Conservation (phyloP, 768 basidiomycete species). For the Leccinum fibrillosum region DNA sequence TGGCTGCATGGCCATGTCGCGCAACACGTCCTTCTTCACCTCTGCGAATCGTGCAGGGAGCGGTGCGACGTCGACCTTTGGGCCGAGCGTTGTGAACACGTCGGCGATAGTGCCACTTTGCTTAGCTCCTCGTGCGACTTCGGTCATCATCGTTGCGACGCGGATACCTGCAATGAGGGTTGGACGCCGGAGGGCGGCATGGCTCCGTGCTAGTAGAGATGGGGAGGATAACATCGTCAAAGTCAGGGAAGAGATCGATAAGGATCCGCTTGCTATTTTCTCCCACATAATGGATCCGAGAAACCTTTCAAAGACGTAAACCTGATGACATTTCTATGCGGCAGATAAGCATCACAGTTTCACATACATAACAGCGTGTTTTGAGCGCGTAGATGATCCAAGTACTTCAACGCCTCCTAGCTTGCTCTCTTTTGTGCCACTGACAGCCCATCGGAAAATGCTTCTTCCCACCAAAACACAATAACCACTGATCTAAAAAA, state of each 20-base stretch:
- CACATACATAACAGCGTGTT: no score
- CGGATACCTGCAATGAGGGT: not conserved
- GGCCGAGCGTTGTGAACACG: conserved; percentile 44
- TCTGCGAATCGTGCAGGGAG: conserved; percentile 57
- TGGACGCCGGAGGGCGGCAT: not conserved
- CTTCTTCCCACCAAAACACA: no score
- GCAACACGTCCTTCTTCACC: conserved; percentile 56
- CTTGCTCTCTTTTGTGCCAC: no score
- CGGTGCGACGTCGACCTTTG: conserved; percentile 32
- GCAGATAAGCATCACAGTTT: no score
- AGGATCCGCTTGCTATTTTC: not conserved
- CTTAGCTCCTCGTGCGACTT: conserved; percentile 13
- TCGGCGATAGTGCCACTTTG: conserved; percentile 42
- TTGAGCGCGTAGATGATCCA: no score
- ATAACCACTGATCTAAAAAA: no score
- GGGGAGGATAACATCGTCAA: not conserved
- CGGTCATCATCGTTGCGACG: conserved; percentile 10
- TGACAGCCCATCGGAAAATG: no score
- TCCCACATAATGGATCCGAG: no score
- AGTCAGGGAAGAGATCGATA: not conserved
- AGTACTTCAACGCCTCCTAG: no score
- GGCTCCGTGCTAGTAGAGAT: not conserved
- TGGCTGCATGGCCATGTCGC: conserved; percentile 27
- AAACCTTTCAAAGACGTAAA: not conserved
- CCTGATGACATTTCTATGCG: no score